Evolutionary conservation across 1,139 yeast species (phyloP), one percentile per base, ranked within the genome.

Genomic region (Diutina siamensis): DNA sequence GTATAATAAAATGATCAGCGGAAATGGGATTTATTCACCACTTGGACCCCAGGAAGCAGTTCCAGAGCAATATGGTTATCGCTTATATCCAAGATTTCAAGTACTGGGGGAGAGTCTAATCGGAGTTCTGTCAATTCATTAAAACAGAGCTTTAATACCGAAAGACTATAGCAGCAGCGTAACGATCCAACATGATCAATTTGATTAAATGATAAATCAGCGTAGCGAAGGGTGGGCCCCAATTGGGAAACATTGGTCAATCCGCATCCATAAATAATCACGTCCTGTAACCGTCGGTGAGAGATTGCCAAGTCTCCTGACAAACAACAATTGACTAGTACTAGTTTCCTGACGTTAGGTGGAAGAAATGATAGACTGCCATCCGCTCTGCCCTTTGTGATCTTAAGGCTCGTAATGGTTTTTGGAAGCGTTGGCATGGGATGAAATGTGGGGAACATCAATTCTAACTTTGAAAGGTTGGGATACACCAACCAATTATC

Each of bases 391-490:
- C 20, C 42, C 20, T 38, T 38, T 2, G 42, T 38, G 21, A 38
- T 25, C 4, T 38, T n/a, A 13, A 38, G 32, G n/a, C 19, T n/a
- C 9, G n/a, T 18, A 1, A 38, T 22, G 5, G 42, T 38, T n/a
- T 25, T 25, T 17, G 42, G 32, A 7, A 38, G 32, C 5, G 22
- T 20, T 17, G 32, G 32, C 3, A 38, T 17, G 10, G 42, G 42
- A 25, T 38, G 42, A 8, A 38, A 25, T 5, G 42, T 38, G 2
- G 42, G 42, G 20, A 25, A 38, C 31, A 38, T 20, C 15, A 38
- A 25, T 15, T 38, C 42, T 9, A 38, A 25, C 5, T 22, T 25
- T n/a, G 28, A 15, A 3, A 38, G 22, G n/a, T 13, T n/a, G 1
- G 42, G 42, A 13, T 22, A 38, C n/a, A 20, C 17, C 5, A 20